Conservation (phyloP, 306 rosid genomes). For the Lathyrus sativus region DNA sequence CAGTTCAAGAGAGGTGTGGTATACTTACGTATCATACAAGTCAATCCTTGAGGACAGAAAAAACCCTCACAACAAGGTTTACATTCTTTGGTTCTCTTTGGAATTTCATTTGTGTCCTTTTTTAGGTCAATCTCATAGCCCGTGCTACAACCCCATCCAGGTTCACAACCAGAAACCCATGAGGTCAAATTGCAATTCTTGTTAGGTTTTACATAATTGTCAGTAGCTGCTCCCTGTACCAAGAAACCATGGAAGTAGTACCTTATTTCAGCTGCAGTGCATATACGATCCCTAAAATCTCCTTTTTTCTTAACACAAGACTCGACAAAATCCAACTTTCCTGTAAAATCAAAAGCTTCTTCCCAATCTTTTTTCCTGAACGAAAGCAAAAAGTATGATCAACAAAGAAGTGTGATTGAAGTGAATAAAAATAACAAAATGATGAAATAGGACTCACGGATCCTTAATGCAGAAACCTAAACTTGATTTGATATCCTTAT, state of each 20-base stretch:
- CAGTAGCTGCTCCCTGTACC: conserved; percentile 31
- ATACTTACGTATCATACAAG: conserved; percentile 89
- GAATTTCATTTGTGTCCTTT: conserved; percentile 40
- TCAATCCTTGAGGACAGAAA: conserved; percentile 78
- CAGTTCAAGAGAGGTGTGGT: conserved; percentile 28
- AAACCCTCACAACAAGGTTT: conserved; percentile 85
- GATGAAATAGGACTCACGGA: conserved; percentile 47
- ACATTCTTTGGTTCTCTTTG: conserved; percentile 52
- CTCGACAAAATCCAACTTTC: conserved; percentile 57
- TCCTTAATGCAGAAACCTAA: conserved; percentile 71
- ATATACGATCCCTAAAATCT: conserved; percentile 58
- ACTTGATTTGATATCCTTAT: conserved; percentile 44
- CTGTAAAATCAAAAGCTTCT: conserved; percentile 65
- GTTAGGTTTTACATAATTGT: conserved; percentile 61
- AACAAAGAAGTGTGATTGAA: not conserved
- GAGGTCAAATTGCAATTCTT: conserved; percentile 71
- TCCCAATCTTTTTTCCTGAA: conserved; percentile 71
- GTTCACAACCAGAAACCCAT: conserved; percentile 77
- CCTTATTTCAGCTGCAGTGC: conserved; percentile 63
- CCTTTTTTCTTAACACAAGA: conserved; percentile 65
- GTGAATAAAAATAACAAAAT: not conserved
- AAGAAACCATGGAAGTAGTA: conserved; percentile 55
- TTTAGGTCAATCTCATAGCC: conserved; percentile 47
- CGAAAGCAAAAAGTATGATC: conserved; percentile 21
- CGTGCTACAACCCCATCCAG: conserved; percentile 82